Percentiles rank a stretch among this genome's conserved stretches.
These are phyloP conservation scores for Penicillium silybi DNA, from an alignment of 495 filamentous ascomycete species.

Conservation along the genomic window DNA sequence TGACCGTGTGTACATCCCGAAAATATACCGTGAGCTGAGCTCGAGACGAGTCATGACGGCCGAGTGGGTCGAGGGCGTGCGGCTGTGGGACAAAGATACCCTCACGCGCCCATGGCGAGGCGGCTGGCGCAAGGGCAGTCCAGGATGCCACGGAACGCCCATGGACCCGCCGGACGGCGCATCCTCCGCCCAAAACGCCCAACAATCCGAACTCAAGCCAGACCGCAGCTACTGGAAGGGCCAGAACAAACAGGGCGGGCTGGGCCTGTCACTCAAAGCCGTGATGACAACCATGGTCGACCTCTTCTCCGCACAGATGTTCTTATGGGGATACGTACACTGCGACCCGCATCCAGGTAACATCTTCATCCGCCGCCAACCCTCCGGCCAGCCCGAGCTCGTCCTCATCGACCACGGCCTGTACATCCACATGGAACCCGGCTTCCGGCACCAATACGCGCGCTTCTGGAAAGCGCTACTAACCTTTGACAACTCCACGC, in stretches of 20 bases:
- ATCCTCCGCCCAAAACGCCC: constrained; percentile 24
- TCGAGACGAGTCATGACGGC: constrained; percentile 86
- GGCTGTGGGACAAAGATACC: constrained; percentile 82
- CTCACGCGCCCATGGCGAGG: constrained; percentile 73
- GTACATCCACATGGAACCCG: constrained; percentile 83
- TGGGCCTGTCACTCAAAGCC: constrained; percentile 75
- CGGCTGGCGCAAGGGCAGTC: constrained; percentile 67
- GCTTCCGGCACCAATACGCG: constrained; percentile 85
- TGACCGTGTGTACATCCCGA: constrained; percentile 81
- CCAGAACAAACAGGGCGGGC: constrained; percentile 61
- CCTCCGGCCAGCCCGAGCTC: constrained; percentile 76
- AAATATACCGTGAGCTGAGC: constrained; percentile 75
- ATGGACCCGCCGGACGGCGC: constrained; percentile 47
- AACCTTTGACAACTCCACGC: constrained; percentile 84
- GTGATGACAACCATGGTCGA: constrained; percentile 97
- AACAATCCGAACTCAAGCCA: constrained; percentile 63
- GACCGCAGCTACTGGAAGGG: constrained; percentile 78
- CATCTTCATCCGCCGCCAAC: constrained; percentile 86
- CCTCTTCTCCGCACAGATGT: constrained; percentile 93
- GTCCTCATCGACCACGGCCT: constrained; percentile 96
- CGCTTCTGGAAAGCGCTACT: constrained; percentile 91
- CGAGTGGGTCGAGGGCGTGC: constrained; percentile 94
- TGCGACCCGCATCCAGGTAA: constrained; percentile 97
- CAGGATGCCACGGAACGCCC: constrained; percentile 67
- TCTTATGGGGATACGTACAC: constrained; percentile 89